Evolutionary conservation across 2,329 filamentous ascomycete species (phyloP).

Genomic region (Nothophaeocryptopus gaeumannii): DNA sequence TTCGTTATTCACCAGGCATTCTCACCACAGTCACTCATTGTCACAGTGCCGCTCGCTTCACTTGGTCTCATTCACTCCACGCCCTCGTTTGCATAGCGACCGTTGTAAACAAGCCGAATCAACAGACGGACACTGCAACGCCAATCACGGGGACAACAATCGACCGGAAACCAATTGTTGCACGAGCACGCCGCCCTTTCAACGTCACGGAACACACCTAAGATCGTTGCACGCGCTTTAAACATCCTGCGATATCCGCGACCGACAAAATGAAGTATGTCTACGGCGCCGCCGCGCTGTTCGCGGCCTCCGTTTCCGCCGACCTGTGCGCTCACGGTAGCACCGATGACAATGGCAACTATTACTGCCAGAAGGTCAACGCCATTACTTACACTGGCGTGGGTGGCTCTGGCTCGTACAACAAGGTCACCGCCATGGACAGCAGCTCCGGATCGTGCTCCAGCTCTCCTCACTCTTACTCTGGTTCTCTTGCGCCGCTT

Average conservation of each 20-base stretch:
- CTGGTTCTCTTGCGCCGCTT: slow-evolving; percentile 63
- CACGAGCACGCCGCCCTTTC: slow-evolving; percentile 1
- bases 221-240: not conserved
- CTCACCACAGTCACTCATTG: slow-evolving; percentile 12
- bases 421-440: slow-evolving; percentile 62
- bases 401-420: slow-evolving; percentile 56
- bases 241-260: not conserved
- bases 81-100: not conserved
- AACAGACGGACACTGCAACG: slow-evolving; percentile 2
- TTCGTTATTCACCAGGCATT: not conserved
- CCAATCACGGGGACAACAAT: slow-evolving; percentile 1
- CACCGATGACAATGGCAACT: slow-evolving; percentile 51
- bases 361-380: slow-evolving; percentile 63
- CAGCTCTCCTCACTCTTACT: slow-evolving; percentile 53
- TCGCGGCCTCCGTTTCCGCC: slow-evolving; percentile 29
- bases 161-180: slow-evolving; percentile 1
- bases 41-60: not conserved
- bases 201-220: not conserved
- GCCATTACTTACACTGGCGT: slow-evolving; percentile 61
- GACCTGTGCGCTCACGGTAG: slow-evolving; percentile 31
- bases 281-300: slow-evolving; percentile 31
- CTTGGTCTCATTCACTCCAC: not conserved
- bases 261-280: slow-evolving; percentile 33
- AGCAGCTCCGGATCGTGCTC: slow-evolving; percentile 54
- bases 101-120: not conserved